Base-by-base conservation (phyloP, 345 rosid species). In the Eucalyptus brandiana region DNA sequence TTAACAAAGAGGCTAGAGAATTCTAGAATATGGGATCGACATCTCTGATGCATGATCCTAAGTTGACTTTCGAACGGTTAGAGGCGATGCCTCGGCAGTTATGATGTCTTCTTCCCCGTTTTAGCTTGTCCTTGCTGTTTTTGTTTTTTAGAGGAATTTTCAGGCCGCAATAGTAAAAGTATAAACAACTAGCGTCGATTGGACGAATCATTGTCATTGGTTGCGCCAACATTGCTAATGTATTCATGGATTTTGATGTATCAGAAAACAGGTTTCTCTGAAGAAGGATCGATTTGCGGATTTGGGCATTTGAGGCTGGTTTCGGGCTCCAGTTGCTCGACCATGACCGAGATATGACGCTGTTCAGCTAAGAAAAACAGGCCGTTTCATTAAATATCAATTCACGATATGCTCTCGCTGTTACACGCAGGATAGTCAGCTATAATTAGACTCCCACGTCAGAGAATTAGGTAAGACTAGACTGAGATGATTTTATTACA, bases 351-450 rank as follows among this genome's bases (percentile, higher is more conserved):
- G 12, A 17, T 17, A 17, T 69, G 9, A 9, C 12, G 13, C 6
- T 0, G 12, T 69, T 69, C 40, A 9, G 19, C 24, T 34, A 32
- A 69, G 23, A 17, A 17, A 16, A 69, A 17, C 2, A 7, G 17
- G 42, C 34, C 9, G 12, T 32, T 67, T 16, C 23, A 5, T 15
- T n/a, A n/a, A 67, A 8, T 32, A 67, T 67, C 12, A 4, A 3
- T 67, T 37, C 23, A 32, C 23, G 1, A 2, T 42, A 32, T 6
- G 21, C 40, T 16, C 23, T 67, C 10, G 12, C 3, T 32, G 3
- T 67, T 32, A 16, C 3, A 14, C 12, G 1, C 1, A 4, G 3
- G 23, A 17, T 10, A 4, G 3, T 67, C 3, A 1, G 13, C 7
- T 2, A 69, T 69, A 21, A 18, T 21, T 34, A 8, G 23, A 34